phyloP scores from a whole-genome alignment of 2,329 filamentous ascomycete genomes.

The Stagonosporopsis tanaceti region DNA sequence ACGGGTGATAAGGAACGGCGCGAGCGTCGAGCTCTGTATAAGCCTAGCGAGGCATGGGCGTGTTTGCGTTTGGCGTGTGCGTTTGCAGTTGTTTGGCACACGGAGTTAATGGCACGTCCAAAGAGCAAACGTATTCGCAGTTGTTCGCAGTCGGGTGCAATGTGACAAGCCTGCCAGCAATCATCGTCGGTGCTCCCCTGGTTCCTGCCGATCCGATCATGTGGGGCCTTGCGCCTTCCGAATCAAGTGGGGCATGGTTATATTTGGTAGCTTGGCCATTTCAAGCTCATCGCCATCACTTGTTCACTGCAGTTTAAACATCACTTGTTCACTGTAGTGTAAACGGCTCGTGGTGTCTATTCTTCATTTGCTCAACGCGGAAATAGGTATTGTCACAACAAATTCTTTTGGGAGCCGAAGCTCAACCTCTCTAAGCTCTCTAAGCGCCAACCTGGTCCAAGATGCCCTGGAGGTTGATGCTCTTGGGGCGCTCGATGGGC shows the following conservation, averaged over 20 bases:
- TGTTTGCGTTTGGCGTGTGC: conserved; percentile 12
- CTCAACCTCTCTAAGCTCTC: conserved; percentile 24
- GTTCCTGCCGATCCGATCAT: conserved; percentile 14
- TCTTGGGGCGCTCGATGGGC: conserved; percentile 98
- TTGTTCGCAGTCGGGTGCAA: neutral
- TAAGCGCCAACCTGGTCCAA: conserved; percentile 64
- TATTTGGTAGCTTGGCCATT: neutral
- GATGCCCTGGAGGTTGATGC: conserved; percentile 89
- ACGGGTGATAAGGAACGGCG: conserved; percentile 3
- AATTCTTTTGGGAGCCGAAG: conserved; percentile 3
- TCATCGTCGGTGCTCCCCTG: conserved; percentile 14
- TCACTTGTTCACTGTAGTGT: neutral
- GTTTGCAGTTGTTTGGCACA: conserved; percentile 3
- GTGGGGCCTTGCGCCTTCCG: conserved; percentile 15
- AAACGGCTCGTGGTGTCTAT: neutral
- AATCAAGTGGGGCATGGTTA: conserved; percentile 9
- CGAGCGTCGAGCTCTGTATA: conserved; percentile 21
- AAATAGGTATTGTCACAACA: conserved; percentile 28
- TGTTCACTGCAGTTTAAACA: neutral
- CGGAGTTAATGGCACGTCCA: conserved; percentile 1
- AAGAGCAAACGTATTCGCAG: neutral
- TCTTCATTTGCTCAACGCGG: conserved; percentile 22
- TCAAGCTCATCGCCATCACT: neutral
- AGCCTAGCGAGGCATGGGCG: conserved; percentile 19
- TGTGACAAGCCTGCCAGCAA: neutral